Conservation (phyloP, 116 monocot genomes). For the Iris pallida region DNA sequence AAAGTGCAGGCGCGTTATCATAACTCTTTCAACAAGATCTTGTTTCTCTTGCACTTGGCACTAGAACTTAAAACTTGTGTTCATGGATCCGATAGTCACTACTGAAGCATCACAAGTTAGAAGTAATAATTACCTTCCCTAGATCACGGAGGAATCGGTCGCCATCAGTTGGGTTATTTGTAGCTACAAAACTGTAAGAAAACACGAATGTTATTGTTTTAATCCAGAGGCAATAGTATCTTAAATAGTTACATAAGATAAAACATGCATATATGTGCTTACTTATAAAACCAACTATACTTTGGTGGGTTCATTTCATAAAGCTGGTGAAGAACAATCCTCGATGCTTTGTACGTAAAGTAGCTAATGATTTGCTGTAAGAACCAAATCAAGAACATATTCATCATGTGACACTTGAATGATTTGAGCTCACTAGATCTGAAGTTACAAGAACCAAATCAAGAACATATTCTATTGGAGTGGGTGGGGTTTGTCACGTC, state of each 20-base stretch:
- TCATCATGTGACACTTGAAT: neutral
- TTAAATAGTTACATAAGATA: neutral
- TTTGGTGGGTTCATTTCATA: slow-evolving; percentile 94
- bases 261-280: slow-evolving; percentile 8
- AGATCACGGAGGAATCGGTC: slow-evolving; percentile 63
- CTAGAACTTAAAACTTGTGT: neutral
- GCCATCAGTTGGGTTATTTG: slow-evolving; percentile 49
- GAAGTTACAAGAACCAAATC: no score
- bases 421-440: no score
- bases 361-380: slow-evolving; percentile 73
- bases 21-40: slow-evolving; percentile 81
- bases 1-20: slow-evolving; percentile 81
- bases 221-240: neutral
- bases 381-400: neutral
- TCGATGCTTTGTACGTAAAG: slow-evolving; percentile 81
- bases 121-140: slow-evolving; percentile 42
- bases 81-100: no score
- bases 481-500: no score
- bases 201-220: neutral
- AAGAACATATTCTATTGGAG: no score
- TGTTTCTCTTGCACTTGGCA: slow-evolving; percentile 50
- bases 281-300: slow-evolving; percentile 86
- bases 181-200: slow-evolving; percentile 48
- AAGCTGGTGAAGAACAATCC: slow-evolving; percentile 84
- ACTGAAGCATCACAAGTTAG: neutral